Evolutionary conservation across 2,329 filamentous ascomycete genomes (phyloP), one percentile per base, ranked within the genome.

Genomic region (Aspergillus sp.): DNA sequence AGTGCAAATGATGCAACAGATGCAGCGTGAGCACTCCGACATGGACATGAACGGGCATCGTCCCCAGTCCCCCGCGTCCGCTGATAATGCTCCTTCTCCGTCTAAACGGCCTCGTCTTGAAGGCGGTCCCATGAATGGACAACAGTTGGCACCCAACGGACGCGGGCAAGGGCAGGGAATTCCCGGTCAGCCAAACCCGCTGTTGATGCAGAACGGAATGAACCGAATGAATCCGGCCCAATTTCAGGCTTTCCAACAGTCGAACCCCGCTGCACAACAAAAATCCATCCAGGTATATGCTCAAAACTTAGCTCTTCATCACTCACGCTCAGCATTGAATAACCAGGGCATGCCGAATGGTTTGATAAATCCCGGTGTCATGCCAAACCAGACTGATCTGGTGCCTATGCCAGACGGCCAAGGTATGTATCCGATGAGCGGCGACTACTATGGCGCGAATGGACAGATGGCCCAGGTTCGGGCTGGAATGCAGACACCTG

Each of bases 271-370:
- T 52, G 76, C 82, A 51, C 87, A 91, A 74, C 78, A 83, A 62
- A 94, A 94, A 75, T 85, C 85, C 60, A 86, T 95, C 67, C 84
- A 89, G 68, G 84, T 88, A 66, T 95, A 95, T 77, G 83, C 87
- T 65, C 83, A 88, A 69, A 87, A 83, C 68, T 79, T 95, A 64
- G 82, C 86, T 69, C 83, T 90, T 69, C 86, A 91, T 68, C 86
- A 90, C 61, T 61, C 64, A 66, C 85, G 85, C 68, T 71, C 85
- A 88, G 76, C 75, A 68, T 85, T 93, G 78, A 85, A 85, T 65
- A 85, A 83, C 67, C 87, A 88, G 75, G 81, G 82, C 66, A 85
- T 90, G 78, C 82, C 82, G 56, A 88, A 82, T 85, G 75, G 78
- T 67, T 77, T 81, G 70, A 75, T 75, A 69, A 81, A 76, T 69